These are phyloP conservation scores for Jacaranda copaia DNA, from an alignment of 257 asterid species.

Conservation along the genomic window DNA sequence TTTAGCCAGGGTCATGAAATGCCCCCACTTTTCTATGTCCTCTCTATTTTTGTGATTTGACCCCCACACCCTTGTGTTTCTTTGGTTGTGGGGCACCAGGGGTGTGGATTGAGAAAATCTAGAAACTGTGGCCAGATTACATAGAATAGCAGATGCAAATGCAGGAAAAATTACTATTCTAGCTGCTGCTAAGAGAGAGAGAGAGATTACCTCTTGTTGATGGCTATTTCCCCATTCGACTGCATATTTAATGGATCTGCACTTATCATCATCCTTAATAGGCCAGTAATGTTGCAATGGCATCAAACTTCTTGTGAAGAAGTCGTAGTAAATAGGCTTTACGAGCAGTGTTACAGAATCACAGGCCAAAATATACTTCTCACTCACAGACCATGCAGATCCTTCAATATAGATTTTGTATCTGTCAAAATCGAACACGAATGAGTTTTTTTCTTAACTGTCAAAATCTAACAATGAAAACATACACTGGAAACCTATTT, in stretches of 20 bases:
- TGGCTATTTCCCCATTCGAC: constrained; percentile 91
- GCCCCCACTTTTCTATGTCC: no score
- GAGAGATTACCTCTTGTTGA: constrained; percentile 44
- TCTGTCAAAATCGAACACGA: constrained; percentile 44
- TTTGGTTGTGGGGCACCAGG: no score
- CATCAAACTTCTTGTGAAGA: constrained; percentile 79
- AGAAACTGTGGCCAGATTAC: no score
- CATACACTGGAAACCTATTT: not conserved
- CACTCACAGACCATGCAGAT: constrained; percentile 95
- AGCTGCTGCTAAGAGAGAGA: no score
- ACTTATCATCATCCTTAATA: constrained; percentile 60
- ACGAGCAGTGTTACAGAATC: constrained; percentile 72
- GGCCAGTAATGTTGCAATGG: constrained; percentile 96
- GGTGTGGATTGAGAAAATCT: no score
- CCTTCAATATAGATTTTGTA: constrained; percentile 93
- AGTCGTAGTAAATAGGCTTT: constrained; percentile 76
- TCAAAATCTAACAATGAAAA: not conserved
- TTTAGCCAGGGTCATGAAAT: no score
- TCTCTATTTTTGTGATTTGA: no score
- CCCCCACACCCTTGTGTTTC: no score
- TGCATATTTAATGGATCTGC: constrained; percentile 82
- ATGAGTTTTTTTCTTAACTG: not conserved
- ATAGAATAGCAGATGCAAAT: not conserved
- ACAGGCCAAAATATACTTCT: constrained; percentile 90
- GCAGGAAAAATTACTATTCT: not conserved